Conservation (phyloP, 2,329 filamentous ascomycete species). For the Colletotrichum acutatum region DNA sequence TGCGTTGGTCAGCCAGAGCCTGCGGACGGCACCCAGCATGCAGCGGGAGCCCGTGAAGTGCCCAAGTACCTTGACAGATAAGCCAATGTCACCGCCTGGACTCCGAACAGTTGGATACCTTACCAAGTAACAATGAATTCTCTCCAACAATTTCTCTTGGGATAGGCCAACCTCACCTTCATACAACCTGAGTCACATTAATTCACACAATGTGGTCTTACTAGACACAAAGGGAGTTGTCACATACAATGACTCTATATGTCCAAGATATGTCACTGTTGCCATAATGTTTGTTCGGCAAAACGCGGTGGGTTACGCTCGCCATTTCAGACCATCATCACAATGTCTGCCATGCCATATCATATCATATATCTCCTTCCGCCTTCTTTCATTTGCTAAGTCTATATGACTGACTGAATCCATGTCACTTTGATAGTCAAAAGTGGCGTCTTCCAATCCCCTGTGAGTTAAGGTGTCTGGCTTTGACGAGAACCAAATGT, state of each 20-base stretch:
- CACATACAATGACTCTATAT: background rate
- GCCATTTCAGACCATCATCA: background rate
- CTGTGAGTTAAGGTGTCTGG: background rate
- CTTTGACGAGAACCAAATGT: background rate
- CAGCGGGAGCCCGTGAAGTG: background rate
- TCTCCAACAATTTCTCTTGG: background rate
- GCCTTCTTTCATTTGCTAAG: background rate
- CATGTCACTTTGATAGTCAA: background rate
- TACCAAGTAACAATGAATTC: background rate
- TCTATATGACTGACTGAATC: background rate
- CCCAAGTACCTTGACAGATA: background rate
- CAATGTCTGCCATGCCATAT: background rate
- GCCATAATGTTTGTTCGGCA: background rate
- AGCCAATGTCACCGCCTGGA: background rate
- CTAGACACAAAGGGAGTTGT: background rate
- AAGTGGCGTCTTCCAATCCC: background rate
- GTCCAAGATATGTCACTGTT: background rate
- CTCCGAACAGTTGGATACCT: background rate
- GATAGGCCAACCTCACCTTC: no score
- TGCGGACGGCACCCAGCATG: background rate
- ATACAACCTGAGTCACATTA: no score
- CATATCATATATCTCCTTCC: background rate
- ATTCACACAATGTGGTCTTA: background rate
- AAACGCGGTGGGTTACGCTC: background rate
- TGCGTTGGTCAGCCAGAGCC: slow-evolving; percentile 25